These are phyloP conservation scores for Aspergillus bertholletiae DNA, from an alignment of 495 filamentous ascomycete genomes.

Conservation along the genomic window DNA sequence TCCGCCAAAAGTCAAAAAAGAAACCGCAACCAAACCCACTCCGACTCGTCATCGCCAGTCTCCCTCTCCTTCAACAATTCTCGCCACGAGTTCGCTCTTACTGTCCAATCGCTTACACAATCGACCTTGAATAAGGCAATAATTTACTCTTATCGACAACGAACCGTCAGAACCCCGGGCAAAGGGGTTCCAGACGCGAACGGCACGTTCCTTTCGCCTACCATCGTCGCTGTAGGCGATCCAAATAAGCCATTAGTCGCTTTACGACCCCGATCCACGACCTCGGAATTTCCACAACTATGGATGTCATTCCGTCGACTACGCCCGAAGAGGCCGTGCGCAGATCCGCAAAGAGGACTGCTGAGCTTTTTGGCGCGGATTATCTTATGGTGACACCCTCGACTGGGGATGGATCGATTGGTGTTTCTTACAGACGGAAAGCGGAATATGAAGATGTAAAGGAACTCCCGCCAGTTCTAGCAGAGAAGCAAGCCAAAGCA, in stretches of 20 bases:
- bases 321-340: conserved; percentile 46
- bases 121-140: neutral
- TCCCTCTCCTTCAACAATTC: neutral
- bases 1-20: conserved; percentile 20
- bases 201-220: conserved; percentile 1
- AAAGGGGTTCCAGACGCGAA: conserved; percentile 3
- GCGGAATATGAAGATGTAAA: conserved; percentile 79
- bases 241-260: neutral
- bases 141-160: neutral
- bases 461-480: conserved; percentile 79
- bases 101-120: neutral
- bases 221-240: too few relatives aligned
- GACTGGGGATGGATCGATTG: conserved; percentile 41
- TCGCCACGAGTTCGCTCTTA: neutral
- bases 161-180: neutral
- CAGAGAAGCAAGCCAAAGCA: conserved; percentile 75
- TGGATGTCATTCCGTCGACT: conserved; percentile 33
- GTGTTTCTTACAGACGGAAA: conserved; percentile 58
- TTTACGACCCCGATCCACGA: conserved; percentile 5
- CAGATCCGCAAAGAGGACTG: conserved; percentile 64
- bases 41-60: neutral
- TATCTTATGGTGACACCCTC: conserved; percentile 52
- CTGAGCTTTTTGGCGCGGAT: conserved; percentile 58
- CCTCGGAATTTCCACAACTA: conserved; percentile 8
- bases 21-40: neutral